Percentiles rank a stretch among this genome's conserved stretches.
These are phyloP conservation scores for Plasmodium sp. DNA, from an alignment of 169 alveolate genomes.

Conservation along the genomic window DNA sequence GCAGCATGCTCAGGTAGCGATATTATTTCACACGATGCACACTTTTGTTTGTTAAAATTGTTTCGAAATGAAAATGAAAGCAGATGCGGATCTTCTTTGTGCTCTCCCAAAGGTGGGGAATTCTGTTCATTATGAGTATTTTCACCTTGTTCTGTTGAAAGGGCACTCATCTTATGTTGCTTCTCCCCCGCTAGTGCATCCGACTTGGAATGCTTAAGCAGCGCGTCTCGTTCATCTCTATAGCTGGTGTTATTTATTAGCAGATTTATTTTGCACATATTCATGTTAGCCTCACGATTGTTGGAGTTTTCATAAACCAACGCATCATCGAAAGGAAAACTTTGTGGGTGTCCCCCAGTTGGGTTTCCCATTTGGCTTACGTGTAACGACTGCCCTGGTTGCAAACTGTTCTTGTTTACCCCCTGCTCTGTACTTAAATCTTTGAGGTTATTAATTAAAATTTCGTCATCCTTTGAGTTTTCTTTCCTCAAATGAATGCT, in stretches of 20 bases:
- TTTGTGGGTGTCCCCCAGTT: not conserved
- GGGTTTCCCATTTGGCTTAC: not conserved
- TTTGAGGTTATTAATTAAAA: constrained; percentile 6
- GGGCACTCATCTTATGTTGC: not conserved
- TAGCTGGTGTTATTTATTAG: not conserved
- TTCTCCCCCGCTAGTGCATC: not conserved
- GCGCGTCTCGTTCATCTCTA: not conserved
- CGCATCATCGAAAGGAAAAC: constrained; percentile 6
- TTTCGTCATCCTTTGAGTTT: not conserved
- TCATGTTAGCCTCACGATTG: not conserved
- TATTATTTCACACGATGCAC: constrained; percentile 10
- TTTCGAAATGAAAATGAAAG: constrained; percentile 6
- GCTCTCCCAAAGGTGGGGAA: not conserved
- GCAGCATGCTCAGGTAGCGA: not conserved
- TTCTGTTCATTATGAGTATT: not conserved
- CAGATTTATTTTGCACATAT: not conserved
- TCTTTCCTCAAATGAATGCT: constrained; percentile 8
- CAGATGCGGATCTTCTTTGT: not conserved
- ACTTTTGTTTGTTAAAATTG: constrained; percentile 12
- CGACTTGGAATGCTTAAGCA: not conserved
- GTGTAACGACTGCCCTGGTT: constrained; percentile 3
- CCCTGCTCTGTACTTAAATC: constrained; percentile 8
- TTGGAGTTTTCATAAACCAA: not conserved
- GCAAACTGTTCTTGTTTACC: not conserved
- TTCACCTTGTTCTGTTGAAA: not conserved